Evolutionary conservation across 225 moss, liverwort and hornwort species (phyloP).

Genomic region (Antitrichia curtipendula): DNA sequence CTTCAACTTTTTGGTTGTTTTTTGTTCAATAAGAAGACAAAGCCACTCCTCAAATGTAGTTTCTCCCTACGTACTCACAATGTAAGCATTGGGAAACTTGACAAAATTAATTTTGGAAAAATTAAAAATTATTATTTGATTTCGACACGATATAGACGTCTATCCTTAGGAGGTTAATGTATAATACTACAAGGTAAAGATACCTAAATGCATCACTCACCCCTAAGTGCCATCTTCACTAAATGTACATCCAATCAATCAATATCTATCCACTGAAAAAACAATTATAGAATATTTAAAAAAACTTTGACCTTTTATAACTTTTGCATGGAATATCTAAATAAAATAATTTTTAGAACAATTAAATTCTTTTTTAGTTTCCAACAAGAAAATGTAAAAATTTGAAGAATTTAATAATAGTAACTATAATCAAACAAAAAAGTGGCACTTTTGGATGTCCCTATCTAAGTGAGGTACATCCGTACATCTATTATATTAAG

Average conservation of each 20-base stretch:
- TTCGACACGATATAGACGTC: fast-evolving
- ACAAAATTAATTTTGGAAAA: fast-evolving
- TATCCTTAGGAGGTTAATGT: fast-evolving
- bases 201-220: background rate
- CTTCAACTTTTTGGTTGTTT: background rate
- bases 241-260: fast-evolving
- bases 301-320: background rate
- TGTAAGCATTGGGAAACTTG: background rate
- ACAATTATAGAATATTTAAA: background rate
- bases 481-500: too few relatives aligned
- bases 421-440: background rate
- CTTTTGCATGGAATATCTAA: background rate
- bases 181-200: too few relatives aligned
- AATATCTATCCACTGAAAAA: background rate
- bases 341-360: background rate
- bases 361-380: background rate
- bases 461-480: background rate
- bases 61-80: fast-evolving
- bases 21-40: too few relatives aligned
- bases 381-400: background rate
- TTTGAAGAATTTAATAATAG: background rate
- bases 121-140: background rate
- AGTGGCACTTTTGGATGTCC: fast-evolving
- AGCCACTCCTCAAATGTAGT: background rate
- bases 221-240: background rate